phyloP scores from a whole-genome alignment of 139 green algal genomes.

The Closterium sp. region DNA sequence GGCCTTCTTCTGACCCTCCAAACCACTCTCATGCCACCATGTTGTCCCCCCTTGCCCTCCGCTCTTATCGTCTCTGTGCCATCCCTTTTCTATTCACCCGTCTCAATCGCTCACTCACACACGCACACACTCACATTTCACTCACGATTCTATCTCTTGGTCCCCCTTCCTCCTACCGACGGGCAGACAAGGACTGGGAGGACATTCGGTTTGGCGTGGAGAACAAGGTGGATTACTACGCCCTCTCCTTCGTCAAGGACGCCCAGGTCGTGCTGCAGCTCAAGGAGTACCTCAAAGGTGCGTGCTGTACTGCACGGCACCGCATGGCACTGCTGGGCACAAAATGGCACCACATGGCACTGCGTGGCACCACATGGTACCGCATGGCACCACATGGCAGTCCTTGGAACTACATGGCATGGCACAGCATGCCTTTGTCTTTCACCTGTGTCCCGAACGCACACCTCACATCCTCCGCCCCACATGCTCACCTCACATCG shows the following conservation, averaged over 20 bases:
- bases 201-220: conserved; percentile 57
- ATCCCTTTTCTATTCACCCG: too few species aligned
- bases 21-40: too few species aligned
- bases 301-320: not conserved
- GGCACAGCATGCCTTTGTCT: too few species aligned
- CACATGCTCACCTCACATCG: not conserved
- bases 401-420: too few species aligned
- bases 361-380: not conserved
- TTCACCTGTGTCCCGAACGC: too few species aligned
- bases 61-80: too few species aligned
- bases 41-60: too few species aligned
- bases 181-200: conserved; percentile 55
- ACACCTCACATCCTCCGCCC: not conserved
- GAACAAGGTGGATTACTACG: conserved; percentile 55
- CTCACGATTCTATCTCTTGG: not conserved
- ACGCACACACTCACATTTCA: too few species aligned
- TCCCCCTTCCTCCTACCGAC: not conserved
- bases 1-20: too few species aligned
- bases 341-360: too few species aligned
- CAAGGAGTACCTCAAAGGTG: conserved; percentile 46
- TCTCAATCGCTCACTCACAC: too few species aligned
- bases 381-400: not conserved
- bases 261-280: conserved; percentile 54
- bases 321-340: not conserved
- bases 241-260: conserved; percentile 57